phyloP scores from a whole-genome alignment of 129 eudicot genomes.

The Lactuca saligna region DNA sequence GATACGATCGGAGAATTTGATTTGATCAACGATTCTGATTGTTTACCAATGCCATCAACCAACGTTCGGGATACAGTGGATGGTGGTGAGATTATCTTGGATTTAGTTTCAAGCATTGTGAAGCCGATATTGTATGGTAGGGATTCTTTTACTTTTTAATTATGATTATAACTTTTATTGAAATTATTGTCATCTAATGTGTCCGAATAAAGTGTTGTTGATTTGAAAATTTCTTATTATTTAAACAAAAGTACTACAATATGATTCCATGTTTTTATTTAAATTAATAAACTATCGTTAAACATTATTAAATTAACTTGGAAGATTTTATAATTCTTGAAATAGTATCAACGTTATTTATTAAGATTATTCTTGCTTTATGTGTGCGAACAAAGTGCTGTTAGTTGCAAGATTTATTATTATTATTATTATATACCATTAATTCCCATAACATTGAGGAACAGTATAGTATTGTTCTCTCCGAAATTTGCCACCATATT shows the following conservation, averaged over 20 bases:
- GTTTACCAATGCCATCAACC: neutral
- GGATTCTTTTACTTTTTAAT: neutral
- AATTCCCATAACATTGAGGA: too few relatives aligned
- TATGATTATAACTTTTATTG: too few relatives aligned
- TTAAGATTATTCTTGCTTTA: too few relatives aligned
- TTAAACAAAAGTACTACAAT: too few relatives aligned
- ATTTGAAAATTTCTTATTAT: too few relatives aligned
- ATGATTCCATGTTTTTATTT: too few relatives aligned
- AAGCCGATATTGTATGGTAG: conserved; percentile 85
- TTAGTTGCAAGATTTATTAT: neutral
- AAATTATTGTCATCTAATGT: too few relatives aligned
- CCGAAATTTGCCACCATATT: too few relatives aligned
- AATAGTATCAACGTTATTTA: too few relatives aligned
- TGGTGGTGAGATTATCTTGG: conserved; percentile 29
- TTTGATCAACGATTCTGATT: conserved; percentile 34
- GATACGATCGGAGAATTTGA: conserved; percentile 63
- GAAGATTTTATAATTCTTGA: neutral
- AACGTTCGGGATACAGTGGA: neutral
- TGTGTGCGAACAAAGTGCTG: neutral
- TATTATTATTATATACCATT: too few relatives aligned
- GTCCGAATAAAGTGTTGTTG: neutral
- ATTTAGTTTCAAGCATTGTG: conserved; percentile 59
- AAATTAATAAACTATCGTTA: neutral
- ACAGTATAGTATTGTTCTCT: too few relatives aligned
- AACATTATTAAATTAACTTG: neutral